These are phyloP conservation scores for Scopulariopsis brevicaulis DNA, from an alignment of 2,329 filamentous ascomycete species.

Conservation along the genomic window DNA sequence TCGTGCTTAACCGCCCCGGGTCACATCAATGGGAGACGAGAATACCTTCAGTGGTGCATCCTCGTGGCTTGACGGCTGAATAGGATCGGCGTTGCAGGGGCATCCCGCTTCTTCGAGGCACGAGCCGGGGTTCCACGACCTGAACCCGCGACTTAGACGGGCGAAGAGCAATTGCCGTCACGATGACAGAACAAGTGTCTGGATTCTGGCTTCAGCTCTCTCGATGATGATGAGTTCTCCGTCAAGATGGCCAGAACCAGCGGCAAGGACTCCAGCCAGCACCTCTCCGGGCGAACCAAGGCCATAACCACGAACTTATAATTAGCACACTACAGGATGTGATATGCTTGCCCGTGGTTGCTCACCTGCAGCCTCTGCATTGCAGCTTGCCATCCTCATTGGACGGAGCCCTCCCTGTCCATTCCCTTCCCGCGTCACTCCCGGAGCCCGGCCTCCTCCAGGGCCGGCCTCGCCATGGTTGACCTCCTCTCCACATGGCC, in stretches of 20 bases:
- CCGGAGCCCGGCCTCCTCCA: neutral
- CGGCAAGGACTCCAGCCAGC: neutral
- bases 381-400: constrained; percentile 1
- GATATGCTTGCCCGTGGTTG: neutral
- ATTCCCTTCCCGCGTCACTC: neutral
- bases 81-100: neutral
- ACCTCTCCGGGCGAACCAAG: neutral
- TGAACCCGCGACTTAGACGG: neutral
- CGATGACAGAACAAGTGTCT: no score
- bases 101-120: neutral
- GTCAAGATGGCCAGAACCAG: neutral
- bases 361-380: constrained; percentile 2
- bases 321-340: neutral
- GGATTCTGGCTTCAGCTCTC: no score
- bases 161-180: neutral
- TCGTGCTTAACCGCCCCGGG: constrained; percentile 1
- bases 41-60: neutral
- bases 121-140: neutral
- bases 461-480: neutral
- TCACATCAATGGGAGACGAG: neutral
- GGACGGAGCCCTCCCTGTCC: neutral
- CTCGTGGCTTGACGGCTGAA: neutral
- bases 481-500: neutral
- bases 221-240: no score
- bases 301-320: neutral